A percentile compares a stretch with the other conserved stretches of the same genome.
Conservation (phyloP, 192 early-diverging fungal species). For the Spizellomyces sp. region DNA sequence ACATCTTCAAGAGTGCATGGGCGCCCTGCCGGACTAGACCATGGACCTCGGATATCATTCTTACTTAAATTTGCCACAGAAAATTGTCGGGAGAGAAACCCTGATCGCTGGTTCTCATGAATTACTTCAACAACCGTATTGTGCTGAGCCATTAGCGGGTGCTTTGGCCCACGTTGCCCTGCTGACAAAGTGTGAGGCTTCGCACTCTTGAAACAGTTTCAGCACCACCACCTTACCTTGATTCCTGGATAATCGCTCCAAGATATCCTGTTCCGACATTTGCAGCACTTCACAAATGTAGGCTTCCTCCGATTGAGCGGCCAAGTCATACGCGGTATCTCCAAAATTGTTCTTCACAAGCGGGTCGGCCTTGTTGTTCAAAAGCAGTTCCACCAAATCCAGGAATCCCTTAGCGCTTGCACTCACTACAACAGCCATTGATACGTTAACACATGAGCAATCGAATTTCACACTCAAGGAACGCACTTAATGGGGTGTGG, state of each 20-base stretch:
- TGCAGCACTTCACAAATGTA: constrained; percentile 71
- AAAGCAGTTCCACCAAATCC: constrained; percentile 66
- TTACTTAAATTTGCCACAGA: constrained; percentile 48
- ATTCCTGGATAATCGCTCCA: constrained; percentile 4
- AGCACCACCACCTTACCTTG: constrained; percentile 21
- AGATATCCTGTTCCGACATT: constrained; percentile 48
- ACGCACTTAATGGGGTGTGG: constrained; percentile 58
- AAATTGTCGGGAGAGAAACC: constrained; percentile 56
- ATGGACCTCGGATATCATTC: constrained; percentile 61
- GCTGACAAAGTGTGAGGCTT: no score
- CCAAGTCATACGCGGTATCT: constrained; percentile 77
- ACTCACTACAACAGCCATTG: constrained; percentile 11
- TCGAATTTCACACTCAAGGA: no score
- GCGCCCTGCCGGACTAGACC: constrained; percentile 56
- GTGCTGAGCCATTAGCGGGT: constrained; percentile 49
- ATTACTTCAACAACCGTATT: constrained; percentile 58
- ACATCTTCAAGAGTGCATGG: constrained; percentile 56
- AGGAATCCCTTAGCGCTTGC: constrained; percentile 63
- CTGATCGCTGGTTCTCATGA: constrained; percentile 71
- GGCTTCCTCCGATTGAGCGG: constrained; percentile 65
- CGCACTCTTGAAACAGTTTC: background rate
- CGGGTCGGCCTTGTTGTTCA: constrained; percentile 61
- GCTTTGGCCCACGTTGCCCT: no score
- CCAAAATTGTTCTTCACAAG: constrained; percentile 65
- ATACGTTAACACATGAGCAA: no score